These are phyloP conservation scores for Phytophthora cactorum DNA, from an alignment of 352 stramenopile species.

Conservation along the genomic window DNA sequence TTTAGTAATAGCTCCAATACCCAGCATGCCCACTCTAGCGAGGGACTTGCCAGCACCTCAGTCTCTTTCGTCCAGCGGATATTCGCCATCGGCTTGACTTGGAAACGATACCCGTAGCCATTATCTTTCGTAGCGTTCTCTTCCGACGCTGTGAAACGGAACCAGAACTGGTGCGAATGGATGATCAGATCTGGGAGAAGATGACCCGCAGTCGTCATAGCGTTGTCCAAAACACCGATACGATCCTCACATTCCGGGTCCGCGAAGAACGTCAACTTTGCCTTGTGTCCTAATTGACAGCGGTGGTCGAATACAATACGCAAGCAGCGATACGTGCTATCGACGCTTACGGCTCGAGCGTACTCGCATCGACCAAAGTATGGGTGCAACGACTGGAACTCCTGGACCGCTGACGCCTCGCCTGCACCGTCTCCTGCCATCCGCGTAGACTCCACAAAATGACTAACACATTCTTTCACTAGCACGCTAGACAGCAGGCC, in stretches of 20 bases:
- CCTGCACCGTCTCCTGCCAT: constrained; percentile 63
- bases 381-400: constrained; percentile 86
- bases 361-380: constrained; percentile 89
- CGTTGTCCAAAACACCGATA: constrained; percentile 57
- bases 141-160: constrained; percentile 74
- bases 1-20: constrained; percentile 83
- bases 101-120: constrained; percentile 84
- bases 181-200: constrained; percentile 73
- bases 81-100: constrained; percentile 80
- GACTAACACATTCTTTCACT: constrained; percentile 85
- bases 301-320: constrained; percentile 86
- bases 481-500: constrained; percentile 73
- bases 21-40: constrained; percentile 89
- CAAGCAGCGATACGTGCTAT: constrained; percentile 61
- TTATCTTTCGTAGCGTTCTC: constrained; percentile 67
- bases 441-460: constrained; percentile 84
- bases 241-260: constrained; percentile 72
- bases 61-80: constrained; percentile 84
- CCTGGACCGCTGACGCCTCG: constrained; percentile 32
- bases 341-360: constrained; percentile 57
- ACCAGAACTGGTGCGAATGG: constrained; percentile 84
- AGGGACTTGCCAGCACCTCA: constrained; percentile 77
- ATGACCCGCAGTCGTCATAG: constrained; percentile 44
- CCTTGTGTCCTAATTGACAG: constrained; percentile 72
- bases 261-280: constrained; percentile 74